Percentiles rank a stretch among this genome's conserved stretches.
Conservation (phyloP, 345 rosid genomes). For the Dipteronia sinensis region DNA sequence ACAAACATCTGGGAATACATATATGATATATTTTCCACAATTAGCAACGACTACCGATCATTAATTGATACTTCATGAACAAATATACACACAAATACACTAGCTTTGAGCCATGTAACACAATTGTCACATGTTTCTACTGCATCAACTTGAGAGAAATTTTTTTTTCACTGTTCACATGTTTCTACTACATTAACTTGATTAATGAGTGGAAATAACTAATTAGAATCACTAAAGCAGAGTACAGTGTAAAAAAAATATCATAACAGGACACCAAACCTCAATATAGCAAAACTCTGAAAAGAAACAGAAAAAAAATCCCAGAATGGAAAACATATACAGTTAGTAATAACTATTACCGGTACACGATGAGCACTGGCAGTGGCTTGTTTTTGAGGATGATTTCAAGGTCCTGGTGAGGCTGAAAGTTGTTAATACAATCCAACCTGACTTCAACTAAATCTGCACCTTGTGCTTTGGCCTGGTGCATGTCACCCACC, state of each 20-base stretch:
- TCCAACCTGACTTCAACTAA: conserved; percentile 59
- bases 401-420: conserved; percentile 40
- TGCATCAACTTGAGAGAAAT: background rate
- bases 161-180: background rate
- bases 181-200: background rate
- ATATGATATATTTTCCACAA: background rate
- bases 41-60: background rate
- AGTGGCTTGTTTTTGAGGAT: conserved; percentile 46
- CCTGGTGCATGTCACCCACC: conserved; percentile 39
- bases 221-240: background rate
- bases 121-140: background rate
- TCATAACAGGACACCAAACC: background rate
- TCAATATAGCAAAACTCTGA: background rate
- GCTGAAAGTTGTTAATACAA: conserved; percentile 38
- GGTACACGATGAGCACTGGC: conserved; percentile 45
- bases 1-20: background rate
- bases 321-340: background rate
- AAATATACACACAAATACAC: too few relatives aligned
- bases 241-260: background rate
- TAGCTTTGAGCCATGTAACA: too few relatives aligned
- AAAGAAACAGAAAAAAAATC: background rate
- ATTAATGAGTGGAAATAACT: too few relatives aligned
- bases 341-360: conserved; percentile 31
- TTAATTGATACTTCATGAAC: background rate
- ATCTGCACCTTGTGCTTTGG: conserved; percentile 56